These are phyloP conservation scores for Albifimbria verrucaria DNA, from an alignment of 2,329 filamentous ascomycete species.

Conservation along the genomic window DNA sequence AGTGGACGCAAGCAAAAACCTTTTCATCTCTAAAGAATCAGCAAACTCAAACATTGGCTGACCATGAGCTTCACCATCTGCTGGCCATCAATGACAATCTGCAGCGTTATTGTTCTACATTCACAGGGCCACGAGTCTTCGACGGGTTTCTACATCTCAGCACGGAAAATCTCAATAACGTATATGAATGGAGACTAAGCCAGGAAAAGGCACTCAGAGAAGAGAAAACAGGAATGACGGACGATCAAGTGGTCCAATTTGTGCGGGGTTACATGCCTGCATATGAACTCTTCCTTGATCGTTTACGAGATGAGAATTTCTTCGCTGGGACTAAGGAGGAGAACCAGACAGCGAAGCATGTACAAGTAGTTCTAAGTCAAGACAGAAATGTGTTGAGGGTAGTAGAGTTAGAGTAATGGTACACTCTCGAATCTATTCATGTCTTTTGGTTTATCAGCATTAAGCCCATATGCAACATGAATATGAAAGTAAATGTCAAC, in stretches of 20 bases:
- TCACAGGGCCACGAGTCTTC: conserved; percentile 15
- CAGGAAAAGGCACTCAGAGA: conserved; percentile 16
- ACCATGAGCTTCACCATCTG: conserved; percentile 14
- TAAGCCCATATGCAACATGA: not conserved
- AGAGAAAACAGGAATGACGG: conserved; percentile 17
- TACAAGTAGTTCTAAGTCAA: conserved; percentile 5
- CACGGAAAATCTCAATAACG: conserved; percentile 15
- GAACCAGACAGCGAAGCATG: conserved; percentile 10
- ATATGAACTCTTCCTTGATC: conserved; percentile 18
- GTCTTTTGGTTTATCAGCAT: not conserved
- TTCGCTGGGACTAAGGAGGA: conserved; percentile 5
- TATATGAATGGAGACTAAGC: conserved; percentile 18
- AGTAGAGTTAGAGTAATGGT: conserved; percentile 9
- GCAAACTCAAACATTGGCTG: conserved; percentile 12
- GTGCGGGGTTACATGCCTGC: conserved; percentile 22
- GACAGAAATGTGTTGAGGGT: conserved; percentile 10
- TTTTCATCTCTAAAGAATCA: conserved; percentile 5
- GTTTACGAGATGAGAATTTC: conserved; percentile 14
- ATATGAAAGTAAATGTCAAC: too few relatives aligned
- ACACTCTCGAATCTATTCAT: not conserved
- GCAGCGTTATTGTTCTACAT: conserved; percentile 12
- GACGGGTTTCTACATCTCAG: conserved; percentile 18
- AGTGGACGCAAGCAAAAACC: conserved; percentile 14
- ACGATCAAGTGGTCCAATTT: conserved; percentile 17
- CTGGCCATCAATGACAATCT: conserved; percentile 18